phyloP scores from a whole-genome alignment of 805 yeast genomes.

The Candida chilensis region DNA sequence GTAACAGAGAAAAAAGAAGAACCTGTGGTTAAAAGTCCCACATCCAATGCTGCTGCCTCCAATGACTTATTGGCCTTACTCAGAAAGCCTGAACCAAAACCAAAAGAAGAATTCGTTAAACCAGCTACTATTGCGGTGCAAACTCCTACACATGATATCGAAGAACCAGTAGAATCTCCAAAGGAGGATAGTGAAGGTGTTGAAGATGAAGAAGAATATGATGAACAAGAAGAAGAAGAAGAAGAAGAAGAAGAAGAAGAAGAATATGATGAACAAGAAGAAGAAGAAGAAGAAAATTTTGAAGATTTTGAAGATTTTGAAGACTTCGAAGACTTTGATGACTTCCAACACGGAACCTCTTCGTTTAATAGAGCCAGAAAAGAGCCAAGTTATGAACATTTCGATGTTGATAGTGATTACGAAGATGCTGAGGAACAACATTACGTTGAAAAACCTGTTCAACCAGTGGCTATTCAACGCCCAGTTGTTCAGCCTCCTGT shows the following conservation, averaged over 20 bases:
- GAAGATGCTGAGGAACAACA: slow-evolving; percentile 11
- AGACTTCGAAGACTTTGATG: slow-evolving; percentile 21
- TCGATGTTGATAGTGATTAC: slow-evolving; percentile 26
- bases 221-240: too few relatives aligned
- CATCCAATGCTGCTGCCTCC: slow-evolving; percentile 5
- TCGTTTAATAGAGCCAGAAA: too few relatives aligned
- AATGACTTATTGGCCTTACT: slow-evolving; percentile 10
- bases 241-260: too few relatives aligned
- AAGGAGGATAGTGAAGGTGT: slow-evolving; percentile 6
- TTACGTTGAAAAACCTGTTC: slow-evolving; percentile 4
- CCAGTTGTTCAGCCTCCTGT: slow-evolving; percentile 2
- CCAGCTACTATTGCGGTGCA: not conserved
- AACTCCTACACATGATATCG: not conserved
- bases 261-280: slow-evolving; percentile 7
- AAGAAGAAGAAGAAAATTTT: too few relatives aligned
- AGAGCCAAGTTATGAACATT: slow-evolving; percentile 8
- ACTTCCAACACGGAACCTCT: slow-evolving; percentile 11
- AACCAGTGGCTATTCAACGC: slow-evolving; percentile 1
- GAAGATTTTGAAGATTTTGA: slow-evolving; percentile 21
- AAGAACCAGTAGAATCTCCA: slow-evolving; percentile 1
- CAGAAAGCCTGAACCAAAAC: slow-evolving; percentile 1
- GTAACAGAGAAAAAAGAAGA: not conserved
- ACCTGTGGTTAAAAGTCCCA: not conserved
- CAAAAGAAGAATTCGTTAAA: not conserved
- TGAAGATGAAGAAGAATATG: too few relatives aligned